A percentile compares a stretch with the other conserved stretches of the same genome.
phyloP scores from a whole-genome alignment of 78 protist genomes.

The Dictyostelium discoideum region DNA sequence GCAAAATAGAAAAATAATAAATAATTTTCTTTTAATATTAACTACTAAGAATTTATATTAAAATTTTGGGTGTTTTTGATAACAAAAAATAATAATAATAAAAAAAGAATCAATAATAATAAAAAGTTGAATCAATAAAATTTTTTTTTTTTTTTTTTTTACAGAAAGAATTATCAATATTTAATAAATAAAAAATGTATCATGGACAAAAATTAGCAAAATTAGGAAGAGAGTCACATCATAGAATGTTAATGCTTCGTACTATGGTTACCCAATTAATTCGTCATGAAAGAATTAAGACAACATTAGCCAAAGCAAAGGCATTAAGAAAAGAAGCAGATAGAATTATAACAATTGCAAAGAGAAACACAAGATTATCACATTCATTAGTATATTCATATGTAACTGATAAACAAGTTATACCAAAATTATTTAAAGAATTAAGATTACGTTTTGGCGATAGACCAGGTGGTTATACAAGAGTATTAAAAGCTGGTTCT shows the following conservation, averaged over 20 bases:
- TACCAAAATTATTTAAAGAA: conserved; percentile 53
- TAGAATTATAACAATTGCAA: conserved; percentile 69
- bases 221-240: conserved; percentile 56
- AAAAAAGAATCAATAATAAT: no score
- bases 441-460: conserved; percentile 40
- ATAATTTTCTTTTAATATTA: no score
- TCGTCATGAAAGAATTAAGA: conserved; percentile 84
- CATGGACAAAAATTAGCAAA: conserved; percentile 33
- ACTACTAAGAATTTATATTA: no score
- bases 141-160: no score
- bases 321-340: conserved; percentile 80
- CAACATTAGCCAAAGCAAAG: conserved; percentile 84
- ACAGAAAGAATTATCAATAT: not conserved
- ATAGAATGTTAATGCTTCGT: conserved; percentile 83
- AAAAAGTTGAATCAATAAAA: no score
- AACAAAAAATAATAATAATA: no score
- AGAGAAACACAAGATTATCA: conserved; percentile 71
- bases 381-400: conserved; percentile 50
- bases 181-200: not conserved
- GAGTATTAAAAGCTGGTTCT: conserved; percentile 75
- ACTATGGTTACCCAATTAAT: conserved; percentile 78
- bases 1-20: not conserved
- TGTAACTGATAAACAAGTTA: conserved; percentile 33
- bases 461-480: conserved; percentile 86
- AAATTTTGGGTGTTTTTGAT: no score